Percentiles rank a stretch among this genome's conserved stretches.
These are phyloP conservation scores for Fusarium coicis DNA, from an alignment of 2,329 filamentous ascomycete species.

Conservation along the genomic window DNA sequence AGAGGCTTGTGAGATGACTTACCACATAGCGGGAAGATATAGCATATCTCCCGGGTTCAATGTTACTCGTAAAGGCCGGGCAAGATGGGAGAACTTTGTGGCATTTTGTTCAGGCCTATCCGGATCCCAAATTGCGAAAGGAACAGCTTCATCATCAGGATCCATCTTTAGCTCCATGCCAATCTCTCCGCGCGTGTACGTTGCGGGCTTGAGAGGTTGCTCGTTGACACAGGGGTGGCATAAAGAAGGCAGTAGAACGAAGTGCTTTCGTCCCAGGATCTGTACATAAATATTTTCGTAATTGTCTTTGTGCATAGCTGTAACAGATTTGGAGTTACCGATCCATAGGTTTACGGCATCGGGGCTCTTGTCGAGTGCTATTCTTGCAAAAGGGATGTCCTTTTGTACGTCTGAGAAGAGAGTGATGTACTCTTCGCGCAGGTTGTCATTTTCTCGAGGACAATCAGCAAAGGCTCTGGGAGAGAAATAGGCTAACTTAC, in stretches of 20 bases:
- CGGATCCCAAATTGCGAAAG: slow-evolving; percentile 81
- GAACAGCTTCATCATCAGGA: slow-evolving; percentile 56
- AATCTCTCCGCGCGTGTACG: slow-evolving; percentile 60
- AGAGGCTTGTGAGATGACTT: slow-evolving; percentile 35
- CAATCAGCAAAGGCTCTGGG: background rate
- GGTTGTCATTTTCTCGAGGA: slow-evolving; percentile 78
- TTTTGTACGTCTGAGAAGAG: slow-evolving; percentile 72
- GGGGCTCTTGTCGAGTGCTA: slow-evolving; percentile 72
- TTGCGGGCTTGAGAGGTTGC: slow-evolving; percentile 63
- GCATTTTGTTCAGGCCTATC: slow-evolving; percentile 62
- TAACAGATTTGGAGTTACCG: slow-evolving; percentile 75
- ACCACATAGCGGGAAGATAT: slow-evolving; percentile 85
- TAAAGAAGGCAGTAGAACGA: slow-evolving; percentile 77
- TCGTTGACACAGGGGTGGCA: slow-evolving; percentile 78
- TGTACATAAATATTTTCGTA: slow-evolving; percentile 90
- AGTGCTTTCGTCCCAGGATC: slow-evolving; percentile 77
- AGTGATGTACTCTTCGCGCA: slow-evolving; percentile 75
- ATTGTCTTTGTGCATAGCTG: slow-evolving; percentile 82
- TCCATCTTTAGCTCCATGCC: slow-evolving; percentile 51
- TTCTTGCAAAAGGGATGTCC: slow-evolving; percentile 76
- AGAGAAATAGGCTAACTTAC: slow-evolving; percentile 53
- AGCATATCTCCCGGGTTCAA: slow-evolving; percentile 81
- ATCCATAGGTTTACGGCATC: slow-evolving; percentile 89
- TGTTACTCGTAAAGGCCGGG: slow-evolving; percentile 72
- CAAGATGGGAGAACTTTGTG: slow-evolving; percentile 69